Percentiles rank a stretch among this genome's conserved stretches.
Conservation (phyloP, 1,284 basidiomycete species). For the Apiotrichum gamsii region DNA sequence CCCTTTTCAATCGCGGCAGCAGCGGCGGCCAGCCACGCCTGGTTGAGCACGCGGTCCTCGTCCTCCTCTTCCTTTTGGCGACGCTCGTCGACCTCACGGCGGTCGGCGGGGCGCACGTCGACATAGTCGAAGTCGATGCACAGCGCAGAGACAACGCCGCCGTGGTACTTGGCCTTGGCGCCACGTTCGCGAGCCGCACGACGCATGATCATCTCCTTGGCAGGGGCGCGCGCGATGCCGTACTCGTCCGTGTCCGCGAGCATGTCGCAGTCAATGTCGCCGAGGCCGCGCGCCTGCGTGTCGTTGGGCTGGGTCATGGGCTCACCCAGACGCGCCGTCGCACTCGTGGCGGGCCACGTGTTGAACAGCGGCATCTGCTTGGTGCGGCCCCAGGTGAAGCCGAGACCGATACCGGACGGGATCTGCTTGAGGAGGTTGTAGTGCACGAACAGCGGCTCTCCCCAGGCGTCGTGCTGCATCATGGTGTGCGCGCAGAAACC, state of each 20-base stretch:
- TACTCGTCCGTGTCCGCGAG: conserved; percentile 48
- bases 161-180: conserved; percentile 43
- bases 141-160: conserved; percentile 23
- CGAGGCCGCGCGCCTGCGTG: conserved; percentile 29
- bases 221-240: conserved; percentile 39
- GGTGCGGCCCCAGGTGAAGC: conserved; percentile 46
- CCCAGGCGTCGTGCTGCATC: conserved; percentile 50
- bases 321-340: conserved; percentile 33
- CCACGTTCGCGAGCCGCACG: conserved; percentile 45
- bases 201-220: conserved; percentile 36
- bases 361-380: conserved; percentile 45
- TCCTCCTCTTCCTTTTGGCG: conserved; percentile 6
- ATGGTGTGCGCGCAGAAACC: conserved; percentile 49
- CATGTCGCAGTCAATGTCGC: conserved; percentile 49
- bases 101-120: conserved; percentile 31
- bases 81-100: conserved; percentile 18
- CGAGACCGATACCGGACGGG: conserved; percentile 41
- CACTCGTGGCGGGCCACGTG: conserved; percentile 26
- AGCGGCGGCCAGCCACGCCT: not conserved
- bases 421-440: conserved; percentile 51
- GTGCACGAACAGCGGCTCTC: conserved; percentile 49
- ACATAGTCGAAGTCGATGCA: conserved; percentile 42
- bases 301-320: conserved; percentile 21
- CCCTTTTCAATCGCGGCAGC: conserved; percentile 7
- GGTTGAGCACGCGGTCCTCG: too few species aligned